These are phyloP conservation scores for Telopea speciosissima DNA, from an alignment of 177 flowering plant species.

Conservation along the genomic window DNA sequence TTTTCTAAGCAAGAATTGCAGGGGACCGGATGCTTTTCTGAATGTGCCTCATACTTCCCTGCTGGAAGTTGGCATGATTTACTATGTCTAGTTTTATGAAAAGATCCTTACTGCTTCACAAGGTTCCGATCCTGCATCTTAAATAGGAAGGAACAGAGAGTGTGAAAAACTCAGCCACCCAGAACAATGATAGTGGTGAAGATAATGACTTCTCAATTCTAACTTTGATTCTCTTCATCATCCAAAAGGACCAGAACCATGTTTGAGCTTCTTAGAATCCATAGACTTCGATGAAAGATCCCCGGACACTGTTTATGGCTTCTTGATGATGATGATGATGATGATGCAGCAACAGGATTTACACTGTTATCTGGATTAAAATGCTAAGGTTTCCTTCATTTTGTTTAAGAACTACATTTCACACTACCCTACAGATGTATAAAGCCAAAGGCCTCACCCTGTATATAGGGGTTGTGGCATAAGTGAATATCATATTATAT, in stretches of 20 bases:
- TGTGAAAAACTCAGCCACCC: background rate
- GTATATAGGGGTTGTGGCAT: background rate
- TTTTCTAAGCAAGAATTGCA: constrained; percentile 58
- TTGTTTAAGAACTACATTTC: background rate
- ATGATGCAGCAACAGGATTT: background rate
- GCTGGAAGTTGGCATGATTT: constrained; percentile 74
- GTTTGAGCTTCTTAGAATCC: background rate
- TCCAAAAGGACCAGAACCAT: background rate
- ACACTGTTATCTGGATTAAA: background rate
- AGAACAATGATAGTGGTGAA: background rate
- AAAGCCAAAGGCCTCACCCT: background rate
- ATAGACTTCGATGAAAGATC: background rate
- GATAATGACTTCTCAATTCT: background rate
- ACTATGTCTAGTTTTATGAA: constrained; percentile 39
- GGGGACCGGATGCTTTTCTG: constrained; percentile 45
- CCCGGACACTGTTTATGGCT: background rate
- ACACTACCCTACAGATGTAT: background rate
- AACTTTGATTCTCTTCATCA: background rate
- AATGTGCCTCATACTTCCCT: constrained; percentile 54
- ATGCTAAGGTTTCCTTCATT: background rate
- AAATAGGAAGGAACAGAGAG: background rate
- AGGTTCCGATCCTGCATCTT: constrained; percentile 1
- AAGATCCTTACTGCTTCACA: constrained; percentile 3
- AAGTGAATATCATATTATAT: background rate
- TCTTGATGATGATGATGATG: background rate